Evolutionary conservation across 192 early-diverging fungal genomes (phyloP).

Genomic region (Backusella sp.): DNA sequence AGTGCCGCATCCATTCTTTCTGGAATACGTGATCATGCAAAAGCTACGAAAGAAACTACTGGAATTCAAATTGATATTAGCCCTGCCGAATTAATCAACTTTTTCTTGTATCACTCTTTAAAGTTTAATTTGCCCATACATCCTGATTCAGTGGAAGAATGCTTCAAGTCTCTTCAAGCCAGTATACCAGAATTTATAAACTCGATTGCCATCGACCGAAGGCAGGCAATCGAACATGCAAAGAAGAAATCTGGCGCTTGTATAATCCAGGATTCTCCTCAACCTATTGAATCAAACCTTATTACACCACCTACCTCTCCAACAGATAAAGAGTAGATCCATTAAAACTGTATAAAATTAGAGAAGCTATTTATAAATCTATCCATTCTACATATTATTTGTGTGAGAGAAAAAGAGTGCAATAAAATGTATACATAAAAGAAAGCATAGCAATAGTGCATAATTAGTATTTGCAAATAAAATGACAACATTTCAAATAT

Average conservation of each 20-base stretch:
- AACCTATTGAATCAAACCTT: neutral
- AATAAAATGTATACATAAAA: neutral
- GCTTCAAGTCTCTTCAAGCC: neutral
- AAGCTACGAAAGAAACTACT: neutral
- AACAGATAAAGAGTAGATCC: neutral
- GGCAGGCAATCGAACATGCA: constrained; percentile 2
- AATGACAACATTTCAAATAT: neutral
- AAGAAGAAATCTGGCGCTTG: neutral
- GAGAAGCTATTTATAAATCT: neutral
- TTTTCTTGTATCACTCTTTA: constrained; percentile 4
- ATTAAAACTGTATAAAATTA: neutral
- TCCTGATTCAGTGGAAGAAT: neutral
- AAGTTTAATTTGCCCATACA: constrained; percentile 1
- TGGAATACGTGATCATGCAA: neutral
- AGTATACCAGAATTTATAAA: constrained; percentile 10
- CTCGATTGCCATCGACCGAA: neutral
- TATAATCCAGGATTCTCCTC: neutral
- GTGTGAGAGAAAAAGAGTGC: neutral
- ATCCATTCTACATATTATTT: neutral
- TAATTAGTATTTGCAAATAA: neutral
- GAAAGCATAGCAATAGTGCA: neutral
- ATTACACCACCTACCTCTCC: neutral
- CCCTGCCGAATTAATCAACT: constrained; percentile 8
- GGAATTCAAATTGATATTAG: constrained; percentile 14
- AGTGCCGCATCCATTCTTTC: neutral